Evolutionary conservation across 257 asterid genomes (phyloP).

Genomic region (Hygrophila difformis): DNA sequence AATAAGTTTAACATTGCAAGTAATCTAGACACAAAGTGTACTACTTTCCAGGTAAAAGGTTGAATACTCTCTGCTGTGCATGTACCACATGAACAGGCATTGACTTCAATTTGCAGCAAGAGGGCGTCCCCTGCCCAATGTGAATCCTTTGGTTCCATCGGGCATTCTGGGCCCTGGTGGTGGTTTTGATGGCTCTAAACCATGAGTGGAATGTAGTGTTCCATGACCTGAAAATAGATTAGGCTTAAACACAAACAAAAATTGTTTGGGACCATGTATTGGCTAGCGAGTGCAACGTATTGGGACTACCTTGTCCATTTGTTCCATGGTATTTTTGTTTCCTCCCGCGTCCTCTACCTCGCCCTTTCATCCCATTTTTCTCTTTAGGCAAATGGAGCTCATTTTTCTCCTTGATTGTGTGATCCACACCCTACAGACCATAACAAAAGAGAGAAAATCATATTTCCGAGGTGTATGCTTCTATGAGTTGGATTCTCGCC

Average conservation of each 20-base stretch:
- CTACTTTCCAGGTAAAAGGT: slow-evolving; percentile 17
- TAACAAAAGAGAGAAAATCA: not conserved
- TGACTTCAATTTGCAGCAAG: slow-evolving; percentile 21
- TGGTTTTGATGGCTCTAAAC: slow-evolving; percentile 63
- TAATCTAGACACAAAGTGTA: slow-evolving; percentile 10
- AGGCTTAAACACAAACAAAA: not conserved
- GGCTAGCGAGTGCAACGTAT: not conserved
- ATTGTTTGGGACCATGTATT: not conserved
- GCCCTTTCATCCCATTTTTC: slow-evolving; percentile 42
- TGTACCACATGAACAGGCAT: slow-evolving; percentile 14
- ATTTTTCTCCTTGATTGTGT: slow-evolving; percentile 34
- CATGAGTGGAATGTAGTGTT: slow-evolving; percentile 29
- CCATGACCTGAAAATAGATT: slow-evolving; percentile 45
- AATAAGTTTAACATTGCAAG: not conserved
- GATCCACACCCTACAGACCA: slow-evolving; percentile 42
- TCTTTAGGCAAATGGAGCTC: slow-evolving; percentile 48
- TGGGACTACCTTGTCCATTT: slow-evolving; percentile 67
- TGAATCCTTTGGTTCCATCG: slow-evolving; percentile 88
- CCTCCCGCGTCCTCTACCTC: slow-evolving; percentile 73
- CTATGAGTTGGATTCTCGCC: no score
- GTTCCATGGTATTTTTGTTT: slow-evolving; percentile 47
- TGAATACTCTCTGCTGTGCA: no score
- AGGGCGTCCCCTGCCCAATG: slow-evolving; percentile 86
- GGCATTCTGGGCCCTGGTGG: slow-evolving; percentile 99
- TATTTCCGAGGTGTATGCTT: no score